These are phyloP conservation scores for Tremella fuciformis DNA, from an alignment of 768 basidiomycete species.

Conservation along the genomic window DNA sequence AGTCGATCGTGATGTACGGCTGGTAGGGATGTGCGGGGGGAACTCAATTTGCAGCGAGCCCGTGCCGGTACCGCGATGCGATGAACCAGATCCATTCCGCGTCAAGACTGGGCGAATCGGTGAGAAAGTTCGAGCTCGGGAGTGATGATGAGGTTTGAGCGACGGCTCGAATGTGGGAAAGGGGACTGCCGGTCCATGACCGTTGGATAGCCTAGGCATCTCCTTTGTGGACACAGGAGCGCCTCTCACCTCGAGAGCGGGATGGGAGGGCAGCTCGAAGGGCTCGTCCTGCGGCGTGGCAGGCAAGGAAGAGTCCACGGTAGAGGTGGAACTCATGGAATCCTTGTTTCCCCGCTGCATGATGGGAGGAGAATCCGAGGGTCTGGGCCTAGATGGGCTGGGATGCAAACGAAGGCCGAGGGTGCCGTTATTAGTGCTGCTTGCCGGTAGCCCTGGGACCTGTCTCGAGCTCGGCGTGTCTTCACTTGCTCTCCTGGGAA, in stretches of 20 bases:
- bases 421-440: constrained; percentile 18
- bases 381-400: constrained; percentile 24
- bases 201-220: no score
- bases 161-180: constrained; percentile 26
- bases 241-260: neutral
- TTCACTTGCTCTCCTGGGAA: constrained; percentile 27
- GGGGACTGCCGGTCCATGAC: neutral
- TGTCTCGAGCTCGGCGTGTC: constrained; percentile 11
- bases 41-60: constrained; percentile 46
- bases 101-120: constrained; percentile 19
- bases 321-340: constrained; percentile 39
- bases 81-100: constrained; percentile 16
- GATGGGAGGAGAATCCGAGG: constrained; percentile 2
- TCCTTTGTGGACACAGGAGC: no score
- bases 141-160: constrained; percentile 25
- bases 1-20: neutral
- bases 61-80: constrained; percentile 31
- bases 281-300: constrained; percentile 38
- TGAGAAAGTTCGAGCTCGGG: constrained; percentile 17
- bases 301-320: constrained; percentile 34
- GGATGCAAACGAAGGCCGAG: constrained; percentile 39
- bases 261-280: constrained; percentile 8
- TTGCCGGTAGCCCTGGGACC: constrained; percentile 17
- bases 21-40: constrained; percentile 20
- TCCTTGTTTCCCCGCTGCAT: constrained; percentile 30